phyloP scores from a whole-genome alignment of 1,139 yeast genomes.

The Zygosaccharomyces pseudobailii region DNA sequence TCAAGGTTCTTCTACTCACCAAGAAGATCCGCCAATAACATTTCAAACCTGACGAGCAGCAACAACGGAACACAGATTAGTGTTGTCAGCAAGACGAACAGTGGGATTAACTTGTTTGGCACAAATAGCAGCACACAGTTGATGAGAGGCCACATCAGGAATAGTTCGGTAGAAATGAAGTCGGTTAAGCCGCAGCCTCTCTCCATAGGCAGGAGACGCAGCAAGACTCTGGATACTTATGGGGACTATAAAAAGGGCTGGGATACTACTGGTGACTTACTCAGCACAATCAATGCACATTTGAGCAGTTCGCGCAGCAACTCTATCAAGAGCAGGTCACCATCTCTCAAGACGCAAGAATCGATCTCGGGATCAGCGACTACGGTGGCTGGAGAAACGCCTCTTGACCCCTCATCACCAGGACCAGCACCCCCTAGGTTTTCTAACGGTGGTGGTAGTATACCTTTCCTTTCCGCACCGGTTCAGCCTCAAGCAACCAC shows the following conservation, averaged over 20 bases:
- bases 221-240: slow-evolving; percentile 30
- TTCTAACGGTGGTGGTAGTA: slow-evolving; percentile 5
- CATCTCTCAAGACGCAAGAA: slow-evolving; percentile 8
- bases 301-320: slow-evolving; percentile 11
- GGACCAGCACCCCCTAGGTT: slow-evolving; percentile 6
- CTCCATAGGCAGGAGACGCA: slow-evolving; percentile 24
- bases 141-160: slow-evolving; percentile 7
- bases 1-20: slow-evolving; percentile 6
- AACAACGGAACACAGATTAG: neutral
- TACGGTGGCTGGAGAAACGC: slow-evolving; percentile 4
- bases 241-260: slow-evolving; percentile 18
- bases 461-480: slow-evolving; percentile 5
- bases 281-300: slow-evolving; percentile 11
- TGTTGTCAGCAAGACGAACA: neutral
- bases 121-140: neutral
- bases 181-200: slow-evolving; percentile 5
- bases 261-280: slow-evolving; percentile 4
- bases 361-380: neutral
- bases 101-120: neutral
- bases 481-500: slow-evolving; percentile 8
- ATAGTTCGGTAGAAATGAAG: slow-evolving; percentile 12
- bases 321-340: slow-evolving; percentile 10
- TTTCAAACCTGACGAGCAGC: neutral
- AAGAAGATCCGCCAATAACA: neutral
- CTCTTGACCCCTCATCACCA: neutral